Base-by-base conservation (phyloP, 2,329 filamentous ascomycete genomes). In the Neopestalotiopsis sp. region DNA sequence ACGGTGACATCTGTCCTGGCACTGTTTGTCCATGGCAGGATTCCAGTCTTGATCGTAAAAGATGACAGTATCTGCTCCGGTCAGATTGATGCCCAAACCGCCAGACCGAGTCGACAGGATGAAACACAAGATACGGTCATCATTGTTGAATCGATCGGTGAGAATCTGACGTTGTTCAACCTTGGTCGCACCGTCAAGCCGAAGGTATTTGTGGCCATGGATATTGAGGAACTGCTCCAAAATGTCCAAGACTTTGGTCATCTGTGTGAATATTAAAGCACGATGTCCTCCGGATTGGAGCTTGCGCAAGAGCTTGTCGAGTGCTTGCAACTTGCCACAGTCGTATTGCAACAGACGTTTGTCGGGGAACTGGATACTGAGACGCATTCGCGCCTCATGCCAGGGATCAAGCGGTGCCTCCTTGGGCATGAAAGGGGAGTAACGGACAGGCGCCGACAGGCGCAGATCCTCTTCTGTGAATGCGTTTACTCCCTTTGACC, bases 11-110 rank as follows among this genome's bases (percentile, higher is more conserved):
- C 96, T 90, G 79, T 99, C 97, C 82, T 99, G 97, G 76, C 96
- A 99, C 81, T 99, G 96, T 81, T 97, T 97, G 84, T 99, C 96
- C 96, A 99, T 99, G 65, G 97, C 96, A 0, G 96, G 96, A 76
- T 99, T 99, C 97, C 97, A 99, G 79, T 99, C 96, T 69, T 98
- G 91, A 77, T 99, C 96, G 81, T 98, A 99, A 81, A 99, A 99
- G 73, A 99, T 98, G 75, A 99, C 96, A 0, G 95, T 97, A 79
- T 98, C 96, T 4, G 96, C 96, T 63, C 96, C 96, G 0, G 95
- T 98, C 58, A 99, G 86, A 75, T 99, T 99, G 83, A 99, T 97
- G 68, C 96, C 96, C 0, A 99, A 85, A 67, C 96, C 96, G 73
- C 96, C 96, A 0, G 96, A 98, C 68, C 96, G 90, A 64, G 94